Conservation (phyloP, 352 stramenopile genomes). For the Phytophthora foliorum region DNA sequence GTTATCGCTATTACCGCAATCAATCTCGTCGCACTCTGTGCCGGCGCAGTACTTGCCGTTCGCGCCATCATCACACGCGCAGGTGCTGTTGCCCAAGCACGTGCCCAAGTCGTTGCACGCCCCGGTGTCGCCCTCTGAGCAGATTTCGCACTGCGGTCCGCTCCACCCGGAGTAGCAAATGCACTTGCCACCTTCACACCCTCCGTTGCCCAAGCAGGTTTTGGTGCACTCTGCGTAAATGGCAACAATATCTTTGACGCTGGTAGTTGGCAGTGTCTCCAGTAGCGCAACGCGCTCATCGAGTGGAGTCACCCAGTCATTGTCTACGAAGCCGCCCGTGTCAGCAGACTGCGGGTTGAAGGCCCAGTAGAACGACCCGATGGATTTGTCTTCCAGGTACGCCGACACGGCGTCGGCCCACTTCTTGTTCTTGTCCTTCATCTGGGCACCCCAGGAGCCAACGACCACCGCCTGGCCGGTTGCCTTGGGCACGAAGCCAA, state of each 20-base stretch:
- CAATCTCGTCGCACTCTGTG: slow-evolving; percentile 56
- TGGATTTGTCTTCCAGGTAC: slow-evolving; percentile 63
- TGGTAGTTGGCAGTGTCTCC: slow-evolving; percentile 47
- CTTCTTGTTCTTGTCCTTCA: slow-evolving; percentile 66
- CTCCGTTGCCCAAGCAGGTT: slow-evolving; percentile 56
- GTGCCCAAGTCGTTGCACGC: slow-evolving; percentile 65
- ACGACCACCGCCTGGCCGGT: slow-evolving; percentile 71
- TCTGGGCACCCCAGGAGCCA: slow-evolving; percentile 73
- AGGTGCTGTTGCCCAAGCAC: slow-evolving; percentile 72
- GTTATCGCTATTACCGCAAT: slow-evolving; percentile 57
- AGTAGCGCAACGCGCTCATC: slow-evolving; percentile 66
- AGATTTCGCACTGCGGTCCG: slow-evolving; percentile 74
- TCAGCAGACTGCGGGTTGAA: slow-evolving; percentile 83
- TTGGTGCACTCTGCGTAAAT: slow-evolving; percentile 50
- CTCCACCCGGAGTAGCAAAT: slow-evolving; percentile 73
- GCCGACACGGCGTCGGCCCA: slow-evolving; percentile 60
- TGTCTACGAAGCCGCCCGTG: slow-evolving; percentile 68
- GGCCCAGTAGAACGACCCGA: slow-evolving; percentile 83
- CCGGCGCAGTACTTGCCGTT: slow-evolving; percentile 67
- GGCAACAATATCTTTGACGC: slow-evolving; percentile 47
- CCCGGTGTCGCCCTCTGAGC: slow-evolving; percentile 51
- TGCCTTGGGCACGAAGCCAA: slow-evolving; percentile 69
- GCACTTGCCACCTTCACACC: slow-evolving; percentile 58
- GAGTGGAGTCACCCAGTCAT: slow-evolving; percentile 79
- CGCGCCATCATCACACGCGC: slow-evolving; percentile 54